Conservation (phyloP, 768 basidiomycete species). For the Mycena crocata region DNA sequence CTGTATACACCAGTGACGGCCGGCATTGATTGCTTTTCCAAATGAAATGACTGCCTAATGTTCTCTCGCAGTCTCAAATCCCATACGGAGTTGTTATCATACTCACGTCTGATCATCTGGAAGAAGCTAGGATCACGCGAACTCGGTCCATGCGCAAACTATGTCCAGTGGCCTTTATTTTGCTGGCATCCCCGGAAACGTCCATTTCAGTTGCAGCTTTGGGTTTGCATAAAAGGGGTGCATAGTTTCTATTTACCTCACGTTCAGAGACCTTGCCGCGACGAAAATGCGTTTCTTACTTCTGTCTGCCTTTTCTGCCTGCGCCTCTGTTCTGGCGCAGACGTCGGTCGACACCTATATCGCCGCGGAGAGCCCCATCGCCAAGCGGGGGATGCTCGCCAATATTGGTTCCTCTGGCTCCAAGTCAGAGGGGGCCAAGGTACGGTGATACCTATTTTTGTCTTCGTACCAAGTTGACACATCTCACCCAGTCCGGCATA, state of each 20-base stretch:
- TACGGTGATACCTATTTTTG: conserved; percentile 40
- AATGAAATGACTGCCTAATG: too few species aligned
- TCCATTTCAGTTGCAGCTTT: not conserved
- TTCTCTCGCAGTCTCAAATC: too few species aligned
- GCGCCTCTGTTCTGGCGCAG: conserved; percentile 43
- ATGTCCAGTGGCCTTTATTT: not conserved
- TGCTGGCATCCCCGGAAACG: too few species aligned
- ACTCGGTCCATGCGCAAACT: conserved; percentile 6
- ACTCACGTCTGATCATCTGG: not conserved
- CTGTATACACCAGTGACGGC: too few species aligned
- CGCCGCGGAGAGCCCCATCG: conserved; percentile 65
- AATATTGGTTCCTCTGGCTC: conserved; percentile 75
- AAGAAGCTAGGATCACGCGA: conserved; percentile 21
- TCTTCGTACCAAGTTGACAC: not conserved
- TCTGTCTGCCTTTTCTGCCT: conserved; percentile 41
- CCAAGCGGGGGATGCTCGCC: conserved; percentile 72
- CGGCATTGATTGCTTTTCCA: too few species aligned
- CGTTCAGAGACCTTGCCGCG: conserved; percentile 15
- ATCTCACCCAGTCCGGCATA: conserved; percentile 57
- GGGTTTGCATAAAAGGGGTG: conserved; percentile 1
- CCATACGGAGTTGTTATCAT: not conserved
- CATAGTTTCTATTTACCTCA: not conserved
- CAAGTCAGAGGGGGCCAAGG: conserved; percentile 67
- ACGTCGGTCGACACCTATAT: conserved; percentile 64
- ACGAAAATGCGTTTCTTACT: conserved; percentile 46